phyloP scores from a whole-genome alignment of 768 basidiomycete species.

The Amanita fuliginea region DNA sequence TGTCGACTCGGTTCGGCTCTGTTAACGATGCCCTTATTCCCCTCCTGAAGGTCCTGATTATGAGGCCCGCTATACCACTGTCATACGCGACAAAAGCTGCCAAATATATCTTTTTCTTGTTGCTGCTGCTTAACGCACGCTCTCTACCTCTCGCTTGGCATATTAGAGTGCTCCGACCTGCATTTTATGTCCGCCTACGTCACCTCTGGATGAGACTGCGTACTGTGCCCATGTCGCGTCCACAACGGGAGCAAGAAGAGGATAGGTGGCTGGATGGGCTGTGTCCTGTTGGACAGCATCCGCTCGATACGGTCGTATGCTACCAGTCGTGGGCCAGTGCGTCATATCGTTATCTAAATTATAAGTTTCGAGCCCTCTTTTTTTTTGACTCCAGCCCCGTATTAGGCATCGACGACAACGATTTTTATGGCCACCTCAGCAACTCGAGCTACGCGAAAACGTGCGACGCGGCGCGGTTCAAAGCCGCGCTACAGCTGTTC shows the following conservation, averaged over 20 bases:
- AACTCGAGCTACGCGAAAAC: constrained; percentile 74
- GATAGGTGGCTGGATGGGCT: constrained; percentile 35
- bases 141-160: constrained; percentile 64
- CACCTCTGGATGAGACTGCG: constrained; percentile 21
- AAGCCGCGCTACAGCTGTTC: constrained; percentile 35
- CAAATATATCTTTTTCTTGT: constrained; percentile 31
- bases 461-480: constrained; percentile 38
- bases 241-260: constrained; percentile 20
- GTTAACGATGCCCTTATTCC: too few relatives aligned
- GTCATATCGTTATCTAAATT: constrained; percentile 15
- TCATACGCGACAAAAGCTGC: constrained; percentile 8
- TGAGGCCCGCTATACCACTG: background rate
- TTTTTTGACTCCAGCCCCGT: background rate
- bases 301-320: constrained; percentile 31
- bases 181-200: constrained; percentile 22
- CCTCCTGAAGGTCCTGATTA: background rate
- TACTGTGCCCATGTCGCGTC: constrained; percentile 25
- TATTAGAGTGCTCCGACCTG: constrained; percentile 42
- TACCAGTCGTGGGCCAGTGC: constrained; percentile 47
- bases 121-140: constrained; percentile 48
- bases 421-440: constrained; percentile 67
- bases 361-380: too few relatives aligned
- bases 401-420: constrained; percentile 58
- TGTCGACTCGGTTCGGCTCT: background rate
- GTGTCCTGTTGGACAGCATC: constrained; percentile 44